Percentiles rank a stretch among this genome's conserved stretches.
Conservation (phyloP, 2,329 filamentous ascomycete species). For the Septoria petroselini region DNA sequence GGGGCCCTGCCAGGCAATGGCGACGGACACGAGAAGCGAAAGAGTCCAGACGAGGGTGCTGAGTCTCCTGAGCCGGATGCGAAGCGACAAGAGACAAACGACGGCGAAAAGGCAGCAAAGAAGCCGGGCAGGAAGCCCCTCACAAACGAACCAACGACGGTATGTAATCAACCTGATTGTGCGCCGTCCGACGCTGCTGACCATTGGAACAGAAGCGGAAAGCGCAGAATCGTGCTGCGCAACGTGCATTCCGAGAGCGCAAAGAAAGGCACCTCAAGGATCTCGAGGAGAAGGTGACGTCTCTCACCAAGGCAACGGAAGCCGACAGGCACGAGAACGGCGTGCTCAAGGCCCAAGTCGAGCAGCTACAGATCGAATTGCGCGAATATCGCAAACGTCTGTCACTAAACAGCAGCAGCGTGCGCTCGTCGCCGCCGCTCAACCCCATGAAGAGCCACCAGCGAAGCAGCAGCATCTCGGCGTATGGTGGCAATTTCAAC, state of each 20-base stretch:
- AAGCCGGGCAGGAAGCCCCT: slow-evolving; percentile 95
- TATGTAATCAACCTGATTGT: slow-evolving; percentile 57
- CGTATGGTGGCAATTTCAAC: slow-evolving; percentile 66
- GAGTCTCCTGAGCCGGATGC: slow-evolving; percentile 64
- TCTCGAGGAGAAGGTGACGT: slow-evolving; percentile 67
- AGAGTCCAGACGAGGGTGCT: slow-evolving; percentile 63
- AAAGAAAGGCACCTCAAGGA: slow-evolving; percentile 90
- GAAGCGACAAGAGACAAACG: slow-evolving; percentile 77
- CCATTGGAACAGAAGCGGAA: slow-evolving; percentile 74
- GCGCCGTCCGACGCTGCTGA: background rate
- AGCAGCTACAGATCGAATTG: slow-evolving; percentile 79
- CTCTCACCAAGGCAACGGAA: slow-evolving; percentile 76
- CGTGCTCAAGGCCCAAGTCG: slow-evolving; percentile 78
- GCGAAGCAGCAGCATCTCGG: slow-evolving; percentile 29
- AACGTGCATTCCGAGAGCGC: slow-evolving; percentile 88
- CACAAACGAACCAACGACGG: slow-evolving; percentile 91
- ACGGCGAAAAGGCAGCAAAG: slow-evolving; percentile 82
- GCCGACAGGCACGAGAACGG: slow-evolving; percentile 81
- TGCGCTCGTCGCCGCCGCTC: slow-evolving; percentile 49
- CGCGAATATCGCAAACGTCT: slow-evolving; percentile 87
- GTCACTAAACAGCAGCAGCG: slow-evolving; percentile 54
- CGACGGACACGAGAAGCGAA: slow-evolving; percentile 66
- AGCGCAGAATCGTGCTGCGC: slow-evolving; percentile 89
- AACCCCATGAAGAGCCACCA: slow-evolving; percentile 31
- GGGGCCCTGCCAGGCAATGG: slow-evolving; percentile 63